These are phyloP conservation scores for Teratosphaeria zuluensis DNA, from an alignment of 2,329 filamentous ascomycete species.

Conservation along the genomic window DNA sequence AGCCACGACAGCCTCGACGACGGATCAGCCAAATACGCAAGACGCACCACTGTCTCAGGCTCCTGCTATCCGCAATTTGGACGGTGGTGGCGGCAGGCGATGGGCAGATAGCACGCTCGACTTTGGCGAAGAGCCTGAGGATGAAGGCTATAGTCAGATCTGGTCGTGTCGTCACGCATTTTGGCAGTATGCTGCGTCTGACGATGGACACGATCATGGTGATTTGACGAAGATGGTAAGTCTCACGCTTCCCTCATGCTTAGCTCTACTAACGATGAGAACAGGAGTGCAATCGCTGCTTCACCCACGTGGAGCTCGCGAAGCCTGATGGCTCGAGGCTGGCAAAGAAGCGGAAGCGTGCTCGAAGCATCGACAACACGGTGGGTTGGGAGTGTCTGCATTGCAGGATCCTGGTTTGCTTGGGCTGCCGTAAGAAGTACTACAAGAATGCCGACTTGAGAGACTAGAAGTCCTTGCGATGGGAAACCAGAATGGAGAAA, in stretches of 20 bases:
- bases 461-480: not conserved
- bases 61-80: conserved; percentile 22
- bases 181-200: conserved; percentile 1
- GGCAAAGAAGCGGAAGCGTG: not conserved
- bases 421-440: conserved; percentile 5
- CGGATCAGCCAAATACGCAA: not conserved
- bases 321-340: not conserved
- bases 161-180: conserved; percentile 21
- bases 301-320: conserved; percentile 4
- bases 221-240: conserved; percentile 8
- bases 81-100: conserved; percentile 20
- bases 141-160: conserved; percentile 10
- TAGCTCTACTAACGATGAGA: not conserved
- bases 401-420: conserved; percentile 10
- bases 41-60: not conserved
- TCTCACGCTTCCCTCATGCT: not conserved
- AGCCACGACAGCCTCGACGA: not conserved
- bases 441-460: not conserved
- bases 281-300: conserved; percentile 17
- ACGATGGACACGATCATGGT: conserved; percentile 9
- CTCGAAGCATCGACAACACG: not conserved
- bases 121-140: conserved; percentile 30
- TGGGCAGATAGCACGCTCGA: conserved; percentile 24
- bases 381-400: conserved; percentile 6
- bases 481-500: not conserved